Evolutionary conservation across 768 basidiomycete species (phyloP).

Genomic region (Albatrellus ellisii): DNA sequence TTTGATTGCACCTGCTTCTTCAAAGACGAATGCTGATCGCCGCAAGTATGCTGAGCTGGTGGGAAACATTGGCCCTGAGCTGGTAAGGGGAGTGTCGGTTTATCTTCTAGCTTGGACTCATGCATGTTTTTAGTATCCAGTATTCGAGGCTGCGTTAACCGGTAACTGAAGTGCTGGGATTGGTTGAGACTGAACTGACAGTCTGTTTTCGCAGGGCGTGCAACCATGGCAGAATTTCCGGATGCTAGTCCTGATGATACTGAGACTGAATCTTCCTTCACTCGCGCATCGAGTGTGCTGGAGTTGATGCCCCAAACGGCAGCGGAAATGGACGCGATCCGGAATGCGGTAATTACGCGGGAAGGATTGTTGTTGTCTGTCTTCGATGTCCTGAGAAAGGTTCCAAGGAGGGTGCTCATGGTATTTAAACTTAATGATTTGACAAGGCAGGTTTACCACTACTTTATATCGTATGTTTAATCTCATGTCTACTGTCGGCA

Average conservation of each 20-base stretch:
- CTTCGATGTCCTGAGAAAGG: conserved; percentile 74
- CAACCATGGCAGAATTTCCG: conserved; percentile 55
- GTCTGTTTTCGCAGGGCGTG: conserved; percentile 33
- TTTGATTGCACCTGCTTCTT: conserved; percentile 62
- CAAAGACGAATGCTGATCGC: conserved; percentile 50
- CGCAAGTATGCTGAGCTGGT: conserved; percentile 83
- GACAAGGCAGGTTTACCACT: conserved; percentile 36
- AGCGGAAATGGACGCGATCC: conserved; percentile 69
- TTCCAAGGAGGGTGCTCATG: conserved; percentile 79
- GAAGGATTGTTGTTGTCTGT: conserved; percentile 80
- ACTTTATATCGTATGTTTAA: background rate
- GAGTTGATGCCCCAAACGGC: conserved; percentile 61
- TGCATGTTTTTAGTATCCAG: conserved; percentile 51
- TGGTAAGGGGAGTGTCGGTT: conserved; percentile 35
- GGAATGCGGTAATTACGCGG: conserved; percentile 66
- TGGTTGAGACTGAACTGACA: conserved; percentile 2
- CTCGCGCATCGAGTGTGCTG: conserved; percentile 64
- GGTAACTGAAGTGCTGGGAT: conserved; percentile 20
- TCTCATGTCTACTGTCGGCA: too few relatives aligned
- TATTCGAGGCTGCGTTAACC: conserved; percentile 95
- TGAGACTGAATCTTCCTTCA: conserved; percentile 23
- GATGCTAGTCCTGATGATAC: conserved; percentile 27
- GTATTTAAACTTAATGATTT: conserved; percentile 79
- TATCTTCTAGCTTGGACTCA: background rate
- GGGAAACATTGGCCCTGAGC: conserved; percentile 79